Evolutionary conservation across 768 basidiomycete genomes (phyloP).

Genomic region (Suillus brevipes): DNA sequence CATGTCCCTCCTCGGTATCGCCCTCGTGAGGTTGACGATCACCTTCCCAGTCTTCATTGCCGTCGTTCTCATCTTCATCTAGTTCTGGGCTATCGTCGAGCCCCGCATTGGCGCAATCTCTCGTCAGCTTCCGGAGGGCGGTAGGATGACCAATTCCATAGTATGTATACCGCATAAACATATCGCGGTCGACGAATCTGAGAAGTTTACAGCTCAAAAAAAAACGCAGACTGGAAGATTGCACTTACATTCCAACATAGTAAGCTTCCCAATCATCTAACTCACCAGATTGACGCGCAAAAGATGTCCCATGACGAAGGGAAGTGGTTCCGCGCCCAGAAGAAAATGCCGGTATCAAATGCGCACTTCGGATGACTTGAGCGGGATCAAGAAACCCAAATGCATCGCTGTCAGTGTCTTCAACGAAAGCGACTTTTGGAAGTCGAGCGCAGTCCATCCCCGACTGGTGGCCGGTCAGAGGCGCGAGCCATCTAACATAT

Average conservation of each 20-base stretch:
- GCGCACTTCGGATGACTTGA: slow-evolving; percentile 1
- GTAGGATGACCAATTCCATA: too few species aligned
- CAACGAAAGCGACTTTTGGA: neutral
- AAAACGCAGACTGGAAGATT: neutral
- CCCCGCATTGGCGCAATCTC: too few species aligned
- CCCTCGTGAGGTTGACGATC: too few species aligned
- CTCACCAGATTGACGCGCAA: neutral
- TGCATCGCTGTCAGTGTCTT: neutral
- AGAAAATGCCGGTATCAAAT: slow-evolving; percentile 6
- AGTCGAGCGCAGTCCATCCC: neutral
- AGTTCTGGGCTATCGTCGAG: too few species aligned
- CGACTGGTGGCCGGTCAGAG: neutral
- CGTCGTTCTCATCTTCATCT: too few species aligned
- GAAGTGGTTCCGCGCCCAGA: neutral
- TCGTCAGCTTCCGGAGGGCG: too few species aligned
- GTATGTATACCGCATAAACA: neutral
- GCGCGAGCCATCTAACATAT: neutral
- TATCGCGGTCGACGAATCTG: neutral
- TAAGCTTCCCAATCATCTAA: slow-evolving; percentile 18
- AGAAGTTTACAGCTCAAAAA: too few species aligned
- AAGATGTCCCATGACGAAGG: neutral
- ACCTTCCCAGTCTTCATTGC: too few species aligned
- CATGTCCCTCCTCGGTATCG: too few species aligned
- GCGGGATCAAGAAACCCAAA: slow-evolving; percentile 9
- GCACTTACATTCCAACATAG: slow-evolving; percentile 23